Percentiles rank a stretch among this genome's conserved stretches.
phyloP scores from a whole-genome alignment of 805 yeast genomes.

The Teunomyces gatunensis region DNA sequence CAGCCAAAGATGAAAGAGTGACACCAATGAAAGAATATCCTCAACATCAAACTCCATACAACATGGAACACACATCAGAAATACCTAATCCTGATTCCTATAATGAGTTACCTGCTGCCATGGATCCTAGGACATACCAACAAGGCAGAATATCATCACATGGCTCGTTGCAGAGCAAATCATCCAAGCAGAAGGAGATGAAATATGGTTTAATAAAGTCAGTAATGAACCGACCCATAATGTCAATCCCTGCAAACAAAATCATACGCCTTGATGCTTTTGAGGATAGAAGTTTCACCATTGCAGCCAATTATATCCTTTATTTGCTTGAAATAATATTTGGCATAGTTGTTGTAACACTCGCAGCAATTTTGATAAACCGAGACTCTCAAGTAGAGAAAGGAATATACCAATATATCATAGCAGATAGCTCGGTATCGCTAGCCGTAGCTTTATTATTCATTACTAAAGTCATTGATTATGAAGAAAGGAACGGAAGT shows the following conservation, averaged over 20 bases:
- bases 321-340: slow-evolving; percentile 30
- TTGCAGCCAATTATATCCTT: slow-evolving; percentile 28
- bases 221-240: slow-evolving; percentile 35
- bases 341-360: slow-evolving; percentile 25
- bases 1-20: slow-evolving; percentile 11
- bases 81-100: slow-evolving; percentile 7
- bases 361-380: slow-evolving; percentile 24
- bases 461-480: slow-evolving; percentile 34
- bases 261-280: slow-evolving; percentile 12
- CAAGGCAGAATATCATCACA: slow-evolving; percentile 1
- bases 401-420: slow-evolving; percentile 35
- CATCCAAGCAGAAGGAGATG: slow-evolving; percentile 20
- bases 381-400: slow-evolving; percentile 21
- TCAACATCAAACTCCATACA: slow-evolving; percentile 8
- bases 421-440: slow-evolving; percentile 34
- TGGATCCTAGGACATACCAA: slow-evolving; percentile 17
- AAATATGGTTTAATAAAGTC: slow-evolving; percentile 27
- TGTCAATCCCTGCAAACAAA: slow-evolving; percentile 18
- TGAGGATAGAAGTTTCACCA: slow-evolving; percentile 13
- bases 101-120: slow-evolving; percentile 25
- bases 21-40: slow-evolving; percentile 4
- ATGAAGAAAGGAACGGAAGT: slow-evolving; percentile 39
- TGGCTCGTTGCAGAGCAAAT: slow-evolving; percentile 16
- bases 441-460: slow-evolving; percentile 33
- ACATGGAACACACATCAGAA: slow-evolving; percentile 3